Percentiles rank a stretch among this genome's conserved stretches.
phyloP scores from a whole-genome alignment of 1,284 basidiomycete genomes.

The Papiliotrema terrestris region DNA sequence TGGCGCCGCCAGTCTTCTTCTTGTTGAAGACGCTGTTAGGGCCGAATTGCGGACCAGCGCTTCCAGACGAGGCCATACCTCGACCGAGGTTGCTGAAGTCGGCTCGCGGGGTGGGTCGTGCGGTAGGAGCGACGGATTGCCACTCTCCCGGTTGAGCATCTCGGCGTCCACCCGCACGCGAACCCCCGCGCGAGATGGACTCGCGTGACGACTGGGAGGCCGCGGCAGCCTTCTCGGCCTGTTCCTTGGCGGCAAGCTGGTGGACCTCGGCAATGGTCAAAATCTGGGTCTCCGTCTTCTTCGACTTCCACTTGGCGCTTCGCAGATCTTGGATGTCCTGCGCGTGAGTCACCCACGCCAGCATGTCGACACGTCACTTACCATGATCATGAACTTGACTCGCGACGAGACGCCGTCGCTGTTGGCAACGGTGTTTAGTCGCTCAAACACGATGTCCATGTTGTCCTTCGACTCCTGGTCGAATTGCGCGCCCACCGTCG shows the following conservation, averaged over 20 bases:
- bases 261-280: constrained; percentile 87
- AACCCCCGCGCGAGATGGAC: constrained; percentile 72
- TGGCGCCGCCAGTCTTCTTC: constrained; percentile 57
- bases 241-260: constrained; percentile 71
- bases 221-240: constrained; percentile 64
- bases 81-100: constrained; percentile 75
- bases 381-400: constrained; percentile 93
- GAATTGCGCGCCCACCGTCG: constrained; percentile 78
- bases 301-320: constrained; percentile 72
- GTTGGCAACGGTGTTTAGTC: constrained; percentile 78
- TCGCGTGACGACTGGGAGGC: constrained; percentile 50
- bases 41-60: constrained; percentile 63
- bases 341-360: not conserved
- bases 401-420: constrained; percentile 73
- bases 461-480: constrained; percentile 69
- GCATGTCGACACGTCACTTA: constrained; percentile 46
- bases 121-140: constrained; percentile 66
- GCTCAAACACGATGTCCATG: constrained; percentile 88
- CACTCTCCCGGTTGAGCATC: constrained; percentile 66
- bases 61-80: constrained; percentile 73
- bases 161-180: constrained; percentile 72
- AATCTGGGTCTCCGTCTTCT: constrained; percentile 72
- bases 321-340: constrained; percentile 89
- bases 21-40: constrained; percentile 73
- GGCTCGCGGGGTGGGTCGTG: constrained; percentile 58